Base-by-base conservation (phyloP, 1,284 basidiomycete species). In the Boletus smithii region DNA sequence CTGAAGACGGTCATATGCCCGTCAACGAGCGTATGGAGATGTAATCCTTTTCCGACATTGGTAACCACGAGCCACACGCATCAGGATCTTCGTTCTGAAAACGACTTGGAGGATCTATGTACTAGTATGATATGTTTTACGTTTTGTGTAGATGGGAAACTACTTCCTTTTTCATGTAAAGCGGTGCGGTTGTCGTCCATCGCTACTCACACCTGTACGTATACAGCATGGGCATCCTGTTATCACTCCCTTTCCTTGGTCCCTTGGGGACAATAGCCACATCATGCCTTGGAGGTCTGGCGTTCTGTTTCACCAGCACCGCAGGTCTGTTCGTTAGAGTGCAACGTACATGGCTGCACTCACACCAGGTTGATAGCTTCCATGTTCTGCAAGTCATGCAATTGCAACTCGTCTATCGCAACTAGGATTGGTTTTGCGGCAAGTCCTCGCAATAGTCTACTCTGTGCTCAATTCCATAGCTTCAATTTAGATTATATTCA, bases 371-470 rank as follows among this genome's bases (percentile, higher is more conserved):
- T 45, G 31, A 48, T 49, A 81, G 94, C 95, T 9, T 94, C 92
- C 30, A 95, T 97, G 74, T 91, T 99, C 72, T 97, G 87, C 81
- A 97, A 97, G 76, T 95, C 92, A 48, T 99, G 95, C 72, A 98
- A 98, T 69, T 99, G 95, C 73, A 97, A 98, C 66, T 97, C 93
- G 9, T 97, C 93, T 1, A 98, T 99, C 57, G 95, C 95, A 0
- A 99, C 95, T 30, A 87, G 95, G 62, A 88, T 99, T 50, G 95
- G 95, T 32, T 99, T 95, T 71, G 93, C 93, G 17, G 91, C 91
- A 64, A 42, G 42, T 27, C n/a, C 8, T 36, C 5, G 24, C 23
- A 13, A 13, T 8, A n/a, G n/a, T 16, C n/a, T n/a, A 14, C 6
- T 11, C 23, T 24, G 9, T 35, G 18, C 23, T 46, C 18, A 34